phyloP scores from a whole-genome alignment of 305 asterid species.

The Solanum aculeatissimum region DNA sequence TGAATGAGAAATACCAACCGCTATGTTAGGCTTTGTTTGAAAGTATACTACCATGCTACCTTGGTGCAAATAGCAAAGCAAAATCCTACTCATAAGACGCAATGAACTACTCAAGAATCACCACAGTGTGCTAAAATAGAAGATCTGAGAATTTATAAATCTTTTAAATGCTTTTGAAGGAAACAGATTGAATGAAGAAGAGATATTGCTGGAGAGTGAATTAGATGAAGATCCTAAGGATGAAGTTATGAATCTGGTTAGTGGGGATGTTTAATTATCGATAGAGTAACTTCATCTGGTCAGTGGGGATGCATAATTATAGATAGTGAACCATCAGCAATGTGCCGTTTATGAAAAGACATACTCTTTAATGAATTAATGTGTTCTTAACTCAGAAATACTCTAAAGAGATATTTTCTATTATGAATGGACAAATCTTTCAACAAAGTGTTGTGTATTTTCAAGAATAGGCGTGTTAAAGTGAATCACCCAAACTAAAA shows the following conservation, averaged over 20 bases:
- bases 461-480: neutral
- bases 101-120: neutral
- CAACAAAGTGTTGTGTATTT: neutral
- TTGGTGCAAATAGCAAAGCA: neutral
- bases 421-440: neutral
- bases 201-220: neutral
- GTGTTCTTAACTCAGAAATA: neutral
- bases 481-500: neutral
- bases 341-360: neutral
- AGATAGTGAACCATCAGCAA: neutral
- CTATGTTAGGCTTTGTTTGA: neutral
- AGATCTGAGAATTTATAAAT: neutral
- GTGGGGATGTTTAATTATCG: neutral
- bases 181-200: neutral
- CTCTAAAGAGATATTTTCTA: too few relatives aligned
- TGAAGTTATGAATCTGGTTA: neutral
- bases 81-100: neutral
- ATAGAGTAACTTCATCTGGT: neutral
- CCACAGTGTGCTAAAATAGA: neutral
- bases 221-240: neutral
- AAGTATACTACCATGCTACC: neutral
- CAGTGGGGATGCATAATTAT: neutral
- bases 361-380: neutral
- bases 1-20: neutral
- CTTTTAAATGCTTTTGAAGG: neutral